phyloP scores from a whole-genome alignment of 257 asterid genomes.

The Gynochthodes officinalis region DNA sequence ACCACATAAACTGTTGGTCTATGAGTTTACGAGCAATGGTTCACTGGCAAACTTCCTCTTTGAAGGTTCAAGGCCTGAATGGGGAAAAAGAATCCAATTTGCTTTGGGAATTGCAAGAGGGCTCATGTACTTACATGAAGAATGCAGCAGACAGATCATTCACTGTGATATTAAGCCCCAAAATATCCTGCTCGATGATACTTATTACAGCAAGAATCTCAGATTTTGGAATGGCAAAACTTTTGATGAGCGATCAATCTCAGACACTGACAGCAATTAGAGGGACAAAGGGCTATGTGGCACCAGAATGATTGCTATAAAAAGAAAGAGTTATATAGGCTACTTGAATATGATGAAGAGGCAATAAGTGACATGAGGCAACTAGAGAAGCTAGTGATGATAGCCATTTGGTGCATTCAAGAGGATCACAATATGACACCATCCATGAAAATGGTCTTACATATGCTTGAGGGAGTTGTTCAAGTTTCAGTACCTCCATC shows the following conservation, averaged over 20 bases:
- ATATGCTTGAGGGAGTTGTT: conserved; percentile 18
- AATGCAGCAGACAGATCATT: conserved; percentile 23
- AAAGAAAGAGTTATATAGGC: conserved; percentile 5
- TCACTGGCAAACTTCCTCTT: conserved; percentile 11
- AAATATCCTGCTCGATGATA: conserved; percentile 18
- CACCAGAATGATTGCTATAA: conserved; percentile 21
- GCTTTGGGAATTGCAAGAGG: conserved; percentile 23
- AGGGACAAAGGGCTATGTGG: conserved; percentile 26
- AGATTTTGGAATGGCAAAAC: conserved; percentile 26
- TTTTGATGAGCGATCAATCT: conserved; percentile 14
- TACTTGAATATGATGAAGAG: conserved; percentile 14
- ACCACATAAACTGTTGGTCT: conserved; percentile 19
- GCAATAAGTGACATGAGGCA: conserved; percentile 14
- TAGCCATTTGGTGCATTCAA: conserved; percentile 25
- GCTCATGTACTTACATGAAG: conserved; percentile 21
- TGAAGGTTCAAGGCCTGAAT: conserved; percentile 8
- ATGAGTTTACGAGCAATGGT: conserved; percentile 24
- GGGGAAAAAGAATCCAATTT: conserved; percentile 16
- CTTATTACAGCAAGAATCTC: conserved; percentile 17
- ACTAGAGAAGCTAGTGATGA: conserved; percentile 15
- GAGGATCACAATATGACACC: conserved; percentile 20
- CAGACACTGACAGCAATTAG: conserved; percentile 13
- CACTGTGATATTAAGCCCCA: conserved; percentile 28
- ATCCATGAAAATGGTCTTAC: conserved; percentile 16
- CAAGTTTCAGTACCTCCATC: conserved; percentile 12